phyloP scores from a whole-genome alignment of 2,329 filamentous ascomycete species.

The Botrytis medusae region DNA sequence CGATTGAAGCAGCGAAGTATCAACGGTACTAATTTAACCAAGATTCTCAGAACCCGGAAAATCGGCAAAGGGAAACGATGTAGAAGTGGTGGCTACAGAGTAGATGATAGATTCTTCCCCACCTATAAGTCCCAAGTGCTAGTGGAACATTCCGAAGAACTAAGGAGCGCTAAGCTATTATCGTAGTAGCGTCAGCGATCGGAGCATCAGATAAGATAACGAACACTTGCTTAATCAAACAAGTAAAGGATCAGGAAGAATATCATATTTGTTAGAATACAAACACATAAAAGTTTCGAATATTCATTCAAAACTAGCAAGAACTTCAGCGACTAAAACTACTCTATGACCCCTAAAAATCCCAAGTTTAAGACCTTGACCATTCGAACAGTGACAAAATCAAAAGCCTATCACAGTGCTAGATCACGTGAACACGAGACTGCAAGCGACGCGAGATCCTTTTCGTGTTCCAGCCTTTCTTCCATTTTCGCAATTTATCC shows the following conservation, averaged over 20 bases:
- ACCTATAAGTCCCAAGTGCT: background rate
- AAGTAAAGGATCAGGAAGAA: background rate
- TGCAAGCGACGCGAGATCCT: background rate
- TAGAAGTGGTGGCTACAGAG: background rate
- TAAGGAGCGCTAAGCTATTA: background rate
- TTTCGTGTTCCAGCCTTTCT: background rate
- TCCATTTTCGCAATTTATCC: background rate
- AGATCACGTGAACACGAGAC: background rate
- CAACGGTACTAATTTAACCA: background rate
- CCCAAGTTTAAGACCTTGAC: background rate
- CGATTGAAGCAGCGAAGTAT: background rate
- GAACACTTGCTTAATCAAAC: background rate
- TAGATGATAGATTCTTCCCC: background rate
- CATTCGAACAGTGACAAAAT: background rate
- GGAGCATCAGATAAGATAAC: background rate
- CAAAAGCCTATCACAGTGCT: background rate
- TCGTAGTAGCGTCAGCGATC: background rate
- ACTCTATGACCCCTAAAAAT: background rate
- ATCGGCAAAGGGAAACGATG: background rate
- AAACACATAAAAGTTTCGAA: background rate
- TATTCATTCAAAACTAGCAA: background rate
- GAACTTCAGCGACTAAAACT: background rate
- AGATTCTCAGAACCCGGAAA: slow-evolving; percentile 9
- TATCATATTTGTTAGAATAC: background rate
- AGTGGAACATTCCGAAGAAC: background rate